phyloP scores from a whole-genome alignment of 2,329 filamentous ascomycete species.

The Ceratocystis cacaofunesta region DNA sequence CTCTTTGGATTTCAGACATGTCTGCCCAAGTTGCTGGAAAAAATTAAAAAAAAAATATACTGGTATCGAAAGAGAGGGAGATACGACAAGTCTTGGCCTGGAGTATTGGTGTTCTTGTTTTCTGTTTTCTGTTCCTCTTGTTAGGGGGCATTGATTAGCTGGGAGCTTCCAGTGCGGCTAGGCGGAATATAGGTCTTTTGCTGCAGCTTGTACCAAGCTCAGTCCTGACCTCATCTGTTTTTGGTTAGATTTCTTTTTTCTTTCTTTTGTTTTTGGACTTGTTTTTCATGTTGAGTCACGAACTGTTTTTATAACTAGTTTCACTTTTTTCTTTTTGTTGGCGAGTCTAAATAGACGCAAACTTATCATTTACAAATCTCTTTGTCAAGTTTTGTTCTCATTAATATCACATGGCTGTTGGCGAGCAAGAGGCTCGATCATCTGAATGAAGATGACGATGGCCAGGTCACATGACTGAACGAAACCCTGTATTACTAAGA shows the following conservation, averaged over 20 bases:
- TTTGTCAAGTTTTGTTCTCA: too few species aligned
- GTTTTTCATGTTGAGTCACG: background rate
- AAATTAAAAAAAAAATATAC: background rate
- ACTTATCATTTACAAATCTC: too few species aligned
- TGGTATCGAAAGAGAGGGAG: background rate
- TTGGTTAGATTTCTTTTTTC: background rate
- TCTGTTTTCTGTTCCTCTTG: constrained; percentile 11
- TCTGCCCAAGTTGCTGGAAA: background rate
- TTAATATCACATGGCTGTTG: too few species aligned
- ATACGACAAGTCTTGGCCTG: background rate
- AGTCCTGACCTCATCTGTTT: background rate
- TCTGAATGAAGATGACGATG: background rate
- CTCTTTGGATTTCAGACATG: too few species aligned
- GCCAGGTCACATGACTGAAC: background rate
- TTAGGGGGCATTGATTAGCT: background rate
- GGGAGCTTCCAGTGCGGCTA: background rate
- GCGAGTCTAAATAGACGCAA: too few species aligned
- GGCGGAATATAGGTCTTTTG: background rate
- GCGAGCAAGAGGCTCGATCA: too few species aligned
- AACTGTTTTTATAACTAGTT: too few species aligned
- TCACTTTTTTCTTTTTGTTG: too few species aligned
- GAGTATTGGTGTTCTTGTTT: constrained; percentile 12
- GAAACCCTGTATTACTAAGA: background rate
- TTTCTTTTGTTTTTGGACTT: background rate
- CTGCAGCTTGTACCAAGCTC: background rate